Conservation (phyloP, 176 grass and related monocot species). For the Leersia perrieri region DNA sequence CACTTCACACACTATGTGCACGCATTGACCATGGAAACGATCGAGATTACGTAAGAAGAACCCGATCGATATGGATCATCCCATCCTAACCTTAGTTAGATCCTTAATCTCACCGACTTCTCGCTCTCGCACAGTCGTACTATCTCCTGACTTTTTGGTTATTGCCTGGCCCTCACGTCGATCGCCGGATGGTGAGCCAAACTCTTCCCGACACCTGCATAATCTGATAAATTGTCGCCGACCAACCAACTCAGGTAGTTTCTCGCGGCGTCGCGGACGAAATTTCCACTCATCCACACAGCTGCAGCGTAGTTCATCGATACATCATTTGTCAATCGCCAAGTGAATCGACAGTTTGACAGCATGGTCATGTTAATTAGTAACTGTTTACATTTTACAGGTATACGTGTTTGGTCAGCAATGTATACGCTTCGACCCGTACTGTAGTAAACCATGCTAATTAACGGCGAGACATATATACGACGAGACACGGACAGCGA, state of each 20-base stretch:
- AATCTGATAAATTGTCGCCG: neutral
- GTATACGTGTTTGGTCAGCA: neutral
- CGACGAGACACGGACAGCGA: neutral
- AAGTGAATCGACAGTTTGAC: no score
- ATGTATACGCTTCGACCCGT: neutral
- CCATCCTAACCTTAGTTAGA: slow-evolving; percentile 1
- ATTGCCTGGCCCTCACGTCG: neutral
- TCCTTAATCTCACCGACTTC: neutral
- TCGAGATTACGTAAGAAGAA: neutral
- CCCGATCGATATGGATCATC: neutral
- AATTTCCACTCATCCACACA: neutral
- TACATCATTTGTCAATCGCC: no score
- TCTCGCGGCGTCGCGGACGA: neutral
- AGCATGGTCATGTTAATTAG: no score
- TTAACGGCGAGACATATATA: neutral
- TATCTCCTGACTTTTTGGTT: neutral
- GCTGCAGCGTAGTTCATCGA: no score
- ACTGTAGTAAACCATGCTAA: neutral
- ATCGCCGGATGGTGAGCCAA: slow-evolving; percentile 20
- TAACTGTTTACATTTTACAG: neutral
- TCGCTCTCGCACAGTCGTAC: neutral
- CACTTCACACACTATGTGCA: neutral
- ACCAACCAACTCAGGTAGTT: neutral
- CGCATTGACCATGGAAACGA: neutral
- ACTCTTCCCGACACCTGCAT: slow-evolving; percentile 23